phyloP scores from a whole-genome alignment of 2,329 filamentous ascomycete species.

The Paecilomyces sp. region DNA sequence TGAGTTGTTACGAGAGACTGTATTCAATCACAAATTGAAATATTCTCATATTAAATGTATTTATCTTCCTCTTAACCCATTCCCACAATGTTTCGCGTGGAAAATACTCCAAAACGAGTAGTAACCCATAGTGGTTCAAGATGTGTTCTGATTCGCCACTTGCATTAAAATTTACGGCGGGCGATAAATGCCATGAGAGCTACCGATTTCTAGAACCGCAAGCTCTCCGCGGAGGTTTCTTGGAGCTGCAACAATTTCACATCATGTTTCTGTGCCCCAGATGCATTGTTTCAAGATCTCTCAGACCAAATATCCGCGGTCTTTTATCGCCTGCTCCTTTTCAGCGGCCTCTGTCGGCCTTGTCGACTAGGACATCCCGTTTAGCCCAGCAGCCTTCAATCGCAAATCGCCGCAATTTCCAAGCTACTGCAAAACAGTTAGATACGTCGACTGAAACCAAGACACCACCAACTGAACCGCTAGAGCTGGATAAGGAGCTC shows the following conservation, averaged over 20 bases:
- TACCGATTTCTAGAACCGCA: slow-evolving; percentile 11
- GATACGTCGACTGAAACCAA: not conserved
- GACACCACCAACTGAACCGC: slow-evolving; percentile 5
- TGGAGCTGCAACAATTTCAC: slow-evolving; percentile 6
- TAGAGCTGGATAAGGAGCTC: slow-evolving; percentile 9
- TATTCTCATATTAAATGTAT: too few species aligned
- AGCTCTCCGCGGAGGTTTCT: slow-evolving; percentile 9
- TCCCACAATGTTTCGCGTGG: not conserved
- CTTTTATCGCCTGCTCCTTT: not conserved
- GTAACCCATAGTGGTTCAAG: not conserved
- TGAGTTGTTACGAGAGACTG: not conserved
- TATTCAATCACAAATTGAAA: not conserved
- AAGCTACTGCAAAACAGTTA: not conserved
- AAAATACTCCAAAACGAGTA: not conserved
- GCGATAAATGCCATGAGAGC: slow-evolving; percentile 11
- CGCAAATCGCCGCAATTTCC: not conserved
- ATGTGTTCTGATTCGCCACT: not conserved
- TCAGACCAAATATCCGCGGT: slow-evolving; percentile 3
- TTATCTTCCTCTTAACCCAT: not conserved
- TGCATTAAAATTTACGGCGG: not conserved
- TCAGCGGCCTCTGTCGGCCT: not conserved
- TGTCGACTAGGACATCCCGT: slow-evolving; percentile 3
- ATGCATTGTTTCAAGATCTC: slow-evolving; percentile 13
- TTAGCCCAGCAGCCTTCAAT: slow-evolving; percentile 1
- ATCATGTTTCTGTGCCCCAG: slow-evolving; percentile 22